Evolutionary conservation across 139 green algal genomes (phyloP).

Genomic region (Auxenochlorella pyrenoidosa): DNA sequence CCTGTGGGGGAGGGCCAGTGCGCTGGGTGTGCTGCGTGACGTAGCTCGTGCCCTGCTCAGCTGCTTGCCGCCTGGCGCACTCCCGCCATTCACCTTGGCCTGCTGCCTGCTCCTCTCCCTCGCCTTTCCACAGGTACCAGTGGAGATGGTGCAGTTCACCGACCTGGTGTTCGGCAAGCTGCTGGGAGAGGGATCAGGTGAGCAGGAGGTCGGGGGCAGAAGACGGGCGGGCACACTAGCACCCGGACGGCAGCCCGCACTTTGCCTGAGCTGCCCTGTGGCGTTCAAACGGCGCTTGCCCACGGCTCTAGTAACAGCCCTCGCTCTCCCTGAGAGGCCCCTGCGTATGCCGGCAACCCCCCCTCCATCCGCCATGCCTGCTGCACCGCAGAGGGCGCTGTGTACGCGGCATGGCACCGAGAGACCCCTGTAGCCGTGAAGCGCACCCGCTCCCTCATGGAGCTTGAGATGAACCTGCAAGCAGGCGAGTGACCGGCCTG

Average conservation of each 20-base stretch:
- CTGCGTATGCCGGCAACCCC: not conserved
- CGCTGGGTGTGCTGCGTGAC: too few species aligned
- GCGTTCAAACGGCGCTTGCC: too few species aligned
- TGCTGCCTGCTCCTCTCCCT: not conserved
- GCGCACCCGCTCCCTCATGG: constrained; percentile 27
- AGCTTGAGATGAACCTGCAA: constrained; percentile 62
- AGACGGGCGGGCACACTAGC: not conserved
- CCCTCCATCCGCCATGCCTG: not conserved
- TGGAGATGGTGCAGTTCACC: constrained; percentile 45
- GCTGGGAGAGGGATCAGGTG: constrained; percentile 46
- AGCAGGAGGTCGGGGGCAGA: not conserved
- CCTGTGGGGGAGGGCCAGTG: too few species aligned
- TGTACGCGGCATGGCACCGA: constrained; percentile 59
- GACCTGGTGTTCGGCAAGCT: constrained; percentile 44
- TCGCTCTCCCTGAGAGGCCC: not conserved
- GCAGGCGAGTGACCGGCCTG: not conserved
- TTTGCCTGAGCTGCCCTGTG: too few species aligned
- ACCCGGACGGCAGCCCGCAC: too few species aligned
- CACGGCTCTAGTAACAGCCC: not conserved
- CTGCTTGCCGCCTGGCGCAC: too few species aligned
- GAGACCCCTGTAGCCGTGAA: constrained; percentile 66
- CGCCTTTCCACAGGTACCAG: constrained; percentile 12
- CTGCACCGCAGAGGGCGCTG: constrained; percentile 43
- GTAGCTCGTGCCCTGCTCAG: too few species aligned
- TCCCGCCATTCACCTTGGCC: not conserved